phyloP scores from a whole-genome alignment of 768 basidiomycete species.

The Tulasnella sp. region DNA sequence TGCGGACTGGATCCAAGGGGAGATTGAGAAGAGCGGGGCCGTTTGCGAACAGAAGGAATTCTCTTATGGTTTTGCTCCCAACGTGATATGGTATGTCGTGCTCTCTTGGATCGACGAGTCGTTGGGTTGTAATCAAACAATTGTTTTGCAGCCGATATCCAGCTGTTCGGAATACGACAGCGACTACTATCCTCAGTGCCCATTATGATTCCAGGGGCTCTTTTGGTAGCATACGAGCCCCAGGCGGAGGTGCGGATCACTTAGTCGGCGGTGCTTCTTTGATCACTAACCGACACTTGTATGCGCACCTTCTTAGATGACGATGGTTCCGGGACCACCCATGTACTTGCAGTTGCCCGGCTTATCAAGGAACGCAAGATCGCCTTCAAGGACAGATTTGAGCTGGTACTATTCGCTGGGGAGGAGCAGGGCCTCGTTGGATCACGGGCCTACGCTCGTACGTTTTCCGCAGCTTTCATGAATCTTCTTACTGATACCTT shows the following conservation, averaged over 20 bases:
- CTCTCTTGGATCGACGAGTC: background rate
- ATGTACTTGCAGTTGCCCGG: slow-evolving; percentile 68
- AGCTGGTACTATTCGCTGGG: slow-evolving; percentile 74
- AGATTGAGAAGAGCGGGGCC: slow-evolving; percentile 65
- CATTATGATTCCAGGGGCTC: slow-evolving; percentile 90
- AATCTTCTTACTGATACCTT: background rate
- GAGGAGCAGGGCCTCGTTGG: slow-evolving; percentile 86
- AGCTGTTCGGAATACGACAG: slow-evolving; percentile 41
- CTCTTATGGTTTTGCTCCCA: slow-evolving; percentile 64
- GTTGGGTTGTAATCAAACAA: too few relatives aligned
- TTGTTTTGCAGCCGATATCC: slow-evolving; percentile 42
- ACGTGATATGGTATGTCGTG: slow-evolving; percentile 62
- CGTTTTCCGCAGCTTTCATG: slow-evolving; percentile 24
- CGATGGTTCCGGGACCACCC: slow-evolving; percentile 51
- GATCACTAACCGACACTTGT: background rate
- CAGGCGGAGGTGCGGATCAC: slow-evolving; percentile 33
- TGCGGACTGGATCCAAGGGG: slow-evolving; percentile 59
- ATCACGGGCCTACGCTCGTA: slow-evolving; percentile 66
- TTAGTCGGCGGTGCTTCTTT: background rate
- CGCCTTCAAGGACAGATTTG: slow-evolving; percentile 62
- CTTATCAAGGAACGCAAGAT: slow-evolving; percentile 55
- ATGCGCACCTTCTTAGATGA: slow-evolving; percentile 31
- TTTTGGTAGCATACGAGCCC: slow-evolving; percentile 42
- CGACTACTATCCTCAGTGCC: slow-evolving; percentile 62
- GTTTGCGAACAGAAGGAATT: slow-evolving; percentile 56